Percentiles rank a stretch among this genome's conserved stretches.
These are phyloP conservation scores for Boletus pseudo-olivaceus DNA, from an alignment of 768 basidiomycete species.

Conservation along the genomic window DNA sequence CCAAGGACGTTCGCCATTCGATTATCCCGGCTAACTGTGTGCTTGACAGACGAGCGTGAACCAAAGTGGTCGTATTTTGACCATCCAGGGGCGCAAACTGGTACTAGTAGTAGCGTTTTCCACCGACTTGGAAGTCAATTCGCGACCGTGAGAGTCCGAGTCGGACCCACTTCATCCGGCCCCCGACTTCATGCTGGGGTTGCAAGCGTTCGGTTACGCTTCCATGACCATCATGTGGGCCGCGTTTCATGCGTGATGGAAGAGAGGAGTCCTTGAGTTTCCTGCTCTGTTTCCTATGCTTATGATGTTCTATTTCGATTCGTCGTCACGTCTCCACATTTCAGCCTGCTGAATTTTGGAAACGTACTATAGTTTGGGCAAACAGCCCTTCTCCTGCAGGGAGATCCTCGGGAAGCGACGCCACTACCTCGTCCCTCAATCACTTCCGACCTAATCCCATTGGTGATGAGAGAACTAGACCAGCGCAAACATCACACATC, in stretches of 20 bases:
- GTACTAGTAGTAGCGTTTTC: no score
- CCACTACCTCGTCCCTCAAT: background rate
- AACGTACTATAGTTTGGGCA: background rate
- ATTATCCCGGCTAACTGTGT: background rate
- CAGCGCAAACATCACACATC: no score
- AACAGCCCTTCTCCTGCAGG: background rate
- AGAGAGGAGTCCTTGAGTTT: background rate
- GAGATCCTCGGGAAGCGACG: background rate
- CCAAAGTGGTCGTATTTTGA: background rate
- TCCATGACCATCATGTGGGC: background rate
- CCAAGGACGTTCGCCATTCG: background rate
- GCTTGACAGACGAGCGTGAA: background rate
- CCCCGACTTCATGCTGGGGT: background rate
- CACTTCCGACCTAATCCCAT: no score
- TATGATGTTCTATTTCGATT: background rate
- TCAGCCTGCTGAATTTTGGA: background rate
- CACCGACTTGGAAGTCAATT: no score
- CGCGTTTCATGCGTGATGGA: background rate
- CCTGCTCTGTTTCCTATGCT: background rate
- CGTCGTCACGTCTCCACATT: background rate
- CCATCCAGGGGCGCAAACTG: background rate
- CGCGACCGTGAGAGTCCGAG: no score
- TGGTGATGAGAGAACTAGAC: background rate
- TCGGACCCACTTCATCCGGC: background rate
- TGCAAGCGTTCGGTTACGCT: background rate